phyloP scores from a whole-genome alignment of 2,329 filamentous ascomycete species.

The Ascosphaera aggregata region DNA sequence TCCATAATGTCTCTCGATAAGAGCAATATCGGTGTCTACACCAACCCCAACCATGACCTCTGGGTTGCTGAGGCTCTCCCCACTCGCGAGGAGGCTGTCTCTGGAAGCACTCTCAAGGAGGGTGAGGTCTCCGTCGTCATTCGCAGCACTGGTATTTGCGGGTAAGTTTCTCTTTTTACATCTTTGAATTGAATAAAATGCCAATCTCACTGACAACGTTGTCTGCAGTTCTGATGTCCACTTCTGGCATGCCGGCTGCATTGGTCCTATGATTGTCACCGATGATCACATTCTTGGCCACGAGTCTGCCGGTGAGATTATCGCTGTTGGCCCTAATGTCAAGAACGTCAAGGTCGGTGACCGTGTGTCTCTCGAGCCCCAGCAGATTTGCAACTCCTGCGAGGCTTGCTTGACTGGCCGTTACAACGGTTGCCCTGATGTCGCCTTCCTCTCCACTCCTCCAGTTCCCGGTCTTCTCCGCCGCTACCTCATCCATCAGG shows the following conservation, averaged over 20 bases:
- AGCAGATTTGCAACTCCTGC: slow-evolving; percentile 76
- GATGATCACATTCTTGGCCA: slow-evolving; percentile 83
- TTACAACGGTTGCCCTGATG: slow-evolving; percentile 82
- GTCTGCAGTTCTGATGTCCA: no score
- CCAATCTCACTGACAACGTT: no score
- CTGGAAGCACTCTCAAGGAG: slow-evolving; percentile 42
- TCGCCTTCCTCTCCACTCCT: slow-evolving; percentile 75
- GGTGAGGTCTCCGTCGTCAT: slow-evolving; percentile 77
- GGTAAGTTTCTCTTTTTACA: no score
- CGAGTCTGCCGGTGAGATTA: slow-evolving; percentile 59
- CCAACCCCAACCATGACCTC: slow-evolving; percentile 75
- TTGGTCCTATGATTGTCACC: slow-evolving; percentile 84
- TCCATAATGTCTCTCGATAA: slow-evolving; percentile 17
- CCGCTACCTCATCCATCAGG: slow-evolving; percentile 86
- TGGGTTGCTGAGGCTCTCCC: slow-evolving; percentile 69
- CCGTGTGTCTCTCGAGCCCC: slow-evolving; percentile 82
- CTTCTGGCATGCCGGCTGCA: slow-evolving; percentile 91
- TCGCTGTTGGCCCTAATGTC: slow-evolving; percentile 53
- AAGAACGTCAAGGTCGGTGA: slow-evolving; percentile 60
- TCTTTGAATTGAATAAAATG: no score
- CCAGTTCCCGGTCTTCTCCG: slow-evolving; percentile 70
- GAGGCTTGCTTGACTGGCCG: slow-evolving; percentile 77
- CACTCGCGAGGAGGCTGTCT: slow-evolving; percentile 43
- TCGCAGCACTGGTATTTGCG: slow-evolving; percentile 91
- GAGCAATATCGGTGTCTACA: slow-evolving; percentile 88